Evolutionary conservation across 441 rosid genomes (phyloP).

Genomic region (Croton setiger): DNA sequence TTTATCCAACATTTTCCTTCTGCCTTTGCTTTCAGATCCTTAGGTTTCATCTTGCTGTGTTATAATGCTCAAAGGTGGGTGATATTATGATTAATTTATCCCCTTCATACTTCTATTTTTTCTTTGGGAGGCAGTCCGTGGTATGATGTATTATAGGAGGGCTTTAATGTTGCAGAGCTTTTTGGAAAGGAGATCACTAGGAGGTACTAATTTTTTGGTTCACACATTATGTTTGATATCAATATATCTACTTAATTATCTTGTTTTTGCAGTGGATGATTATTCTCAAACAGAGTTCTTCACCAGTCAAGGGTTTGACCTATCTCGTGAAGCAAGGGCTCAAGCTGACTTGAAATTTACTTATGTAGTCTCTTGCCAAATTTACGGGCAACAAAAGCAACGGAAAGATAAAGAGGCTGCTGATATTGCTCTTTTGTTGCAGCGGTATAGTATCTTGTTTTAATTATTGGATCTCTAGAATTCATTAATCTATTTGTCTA

Average conservation of each 20-base stretch:
- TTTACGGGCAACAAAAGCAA: conserved; percentile 96
- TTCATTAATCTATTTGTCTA: conserved; percentile 5
- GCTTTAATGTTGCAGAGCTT: conserved; percentile 95
- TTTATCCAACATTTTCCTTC: neutral
- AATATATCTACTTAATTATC: conserved; percentile 21
- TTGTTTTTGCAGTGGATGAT: conserved; percentile 45
- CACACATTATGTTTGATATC: conserved; percentile 16
- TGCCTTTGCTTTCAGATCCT: neutral
- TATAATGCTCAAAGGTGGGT: conserved; percentile 18
- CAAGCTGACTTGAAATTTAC: conserved; percentile 96
- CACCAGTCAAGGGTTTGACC: conserved; percentile 62
- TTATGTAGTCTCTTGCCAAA: conserved; percentile 96
- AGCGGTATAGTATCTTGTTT: conserved; percentile 45
- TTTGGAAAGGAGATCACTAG: conserved; percentile 70
- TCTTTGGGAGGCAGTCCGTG: conserved; percentile 68
- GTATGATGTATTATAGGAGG: conserved; percentile 99
- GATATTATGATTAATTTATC: conserved; percentile 9
- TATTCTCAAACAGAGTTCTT: conserved; percentile 42
- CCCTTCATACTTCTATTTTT: conserved; percentile 19
- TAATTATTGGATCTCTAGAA: neutral
- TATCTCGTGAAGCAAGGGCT: conserved; percentile 81
- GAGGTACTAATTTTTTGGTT: conserved; percentile 46
- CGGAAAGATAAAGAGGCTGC: conserved; percentile 81
- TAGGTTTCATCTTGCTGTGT: conserved; percentile 14
- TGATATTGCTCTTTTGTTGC: conserved; percentile 87